These are phyloP conservation scores for Dictyostelium capitatum DNA, from an alignment of 78 protist genomes.

Conservation along the genomic window DNA sequence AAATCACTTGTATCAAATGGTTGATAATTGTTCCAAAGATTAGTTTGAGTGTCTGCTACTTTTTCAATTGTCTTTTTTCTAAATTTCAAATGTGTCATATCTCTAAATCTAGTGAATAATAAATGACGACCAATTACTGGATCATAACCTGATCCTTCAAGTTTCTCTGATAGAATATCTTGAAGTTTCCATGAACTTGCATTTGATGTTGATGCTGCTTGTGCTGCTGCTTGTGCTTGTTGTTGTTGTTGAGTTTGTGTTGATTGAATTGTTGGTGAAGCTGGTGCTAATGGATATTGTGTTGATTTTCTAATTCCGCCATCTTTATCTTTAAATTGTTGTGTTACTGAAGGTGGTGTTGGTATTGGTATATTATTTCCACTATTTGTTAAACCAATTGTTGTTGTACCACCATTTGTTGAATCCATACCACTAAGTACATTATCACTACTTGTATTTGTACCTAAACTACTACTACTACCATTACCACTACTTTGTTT, in stretches of 20 bases:
- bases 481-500: not conserved
- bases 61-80: slow-evolving; percentile 70
- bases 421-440: not conserved
- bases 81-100: slow-evolving; percentile 74
- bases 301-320: slow-evolving; percentile 6
- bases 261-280: not conserved
- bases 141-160: slow-evolving; percentile 1
- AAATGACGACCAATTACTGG: slow-evolving; percentile 64
- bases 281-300: slow-evolving; percentile 12
- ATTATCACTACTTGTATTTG: slow-evolving; percentile 25
- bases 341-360: not conserved
- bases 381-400: not conserved
- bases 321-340: not conserved
- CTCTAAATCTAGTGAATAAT: slow-evolving; percentile 68
- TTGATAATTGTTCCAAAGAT: slow-evolving; percentile 58
- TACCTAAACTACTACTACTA: not conserved
- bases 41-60: slow-evolving; percentile 22
- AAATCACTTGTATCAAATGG: slow-evolving; percentile 73
- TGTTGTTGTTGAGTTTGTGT: slow-evolving; percentile 33
- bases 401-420: not conserved
- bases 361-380: not conserved
- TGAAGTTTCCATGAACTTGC: slow-evolving; percentile 46
- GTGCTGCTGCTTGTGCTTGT: not conserved
- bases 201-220: not conserved
- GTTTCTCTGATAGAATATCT: slow-evolving; percentile 46